Base-by-base conservation (phyloP, 2,329 filamentous ascomycete genomes). In the Botrytis paeoniae region DNA sequence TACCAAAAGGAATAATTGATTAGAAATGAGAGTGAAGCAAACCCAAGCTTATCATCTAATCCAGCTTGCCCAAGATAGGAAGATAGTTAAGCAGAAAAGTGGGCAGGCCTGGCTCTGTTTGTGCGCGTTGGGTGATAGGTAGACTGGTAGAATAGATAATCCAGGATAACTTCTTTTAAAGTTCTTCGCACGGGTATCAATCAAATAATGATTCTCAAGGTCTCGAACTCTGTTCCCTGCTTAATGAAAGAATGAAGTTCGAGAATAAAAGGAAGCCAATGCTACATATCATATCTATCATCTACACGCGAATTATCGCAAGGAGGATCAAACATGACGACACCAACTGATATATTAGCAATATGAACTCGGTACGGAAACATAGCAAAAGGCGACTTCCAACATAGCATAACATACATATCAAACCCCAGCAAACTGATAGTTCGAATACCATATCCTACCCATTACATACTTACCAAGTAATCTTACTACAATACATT, bases 71-170 rank as follows among this genome's bases (percentile, higher is more conserved):
- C 48, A 32, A 32, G n/a, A 69, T 59, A 43, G 65, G 35, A 69
- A 69, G 48, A 69, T 69, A 32, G 10, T 16, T 29, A 68, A 2
- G 14, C n/a, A 41, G 48, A 68, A 57, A 65, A 66, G 63, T 51
- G 63, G 63, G 41, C 22, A 37, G 22, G 43, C 14, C 32, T 51
- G 43, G 16, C 35, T n/a, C 61, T 43, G 61, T 64, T 64, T 45
- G 18, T 41, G 16, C n/a, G 25, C n/a, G 39, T 39, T 39, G 39
- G 61, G 8, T 43, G 59, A 20, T 29, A 18, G n/a, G 51, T 57
- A 29, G n/a, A 29, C 51, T 29, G 51, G 25, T 54, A 54, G 48
- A n/a, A 25, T 7, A 39, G 16, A 25, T 41, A 63, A 41, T 63
- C 39, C 61, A 32, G n/a, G 61, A 65, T n/a, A 37, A 16, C 63